phyloP scores from a whole-genome alignment of 2,329 filamentous ascomycete genomes.

The Aureobasidium subglaciale region DNA sequence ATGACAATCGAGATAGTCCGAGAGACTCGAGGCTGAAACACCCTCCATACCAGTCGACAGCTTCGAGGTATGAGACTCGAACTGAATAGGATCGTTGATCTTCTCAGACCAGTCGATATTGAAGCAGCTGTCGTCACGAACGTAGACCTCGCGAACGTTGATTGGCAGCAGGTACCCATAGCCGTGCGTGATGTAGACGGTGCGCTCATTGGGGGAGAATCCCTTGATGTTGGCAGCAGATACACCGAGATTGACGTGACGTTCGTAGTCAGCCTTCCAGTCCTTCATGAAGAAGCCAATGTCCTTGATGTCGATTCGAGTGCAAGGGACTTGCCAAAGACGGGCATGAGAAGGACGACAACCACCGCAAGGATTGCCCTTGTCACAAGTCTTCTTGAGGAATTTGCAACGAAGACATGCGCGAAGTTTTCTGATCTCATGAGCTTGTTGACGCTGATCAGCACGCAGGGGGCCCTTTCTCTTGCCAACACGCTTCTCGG shows the following conservation, averaged over 20 bases:
- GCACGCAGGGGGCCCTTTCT: slow-evolving; percentile 83
- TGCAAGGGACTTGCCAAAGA: slow-evolving; percentile 96
- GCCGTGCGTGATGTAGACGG: slow-evolving; percentile 91
- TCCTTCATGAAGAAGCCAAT: slow-evolving; percentile 99
- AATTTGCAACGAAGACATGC: slow-evolving; percentile 96
- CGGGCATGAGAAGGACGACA: slow-evolving; percentile 94
- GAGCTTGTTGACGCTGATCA: slow-evolving; percentile 92
- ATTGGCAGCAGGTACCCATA: slow-evolving; percentile 91
- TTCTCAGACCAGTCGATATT: slow-evolving; percentile 90
- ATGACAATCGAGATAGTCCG: slow-evolving; percentile 91
- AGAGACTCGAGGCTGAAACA: slow-evolving; percentile 70
- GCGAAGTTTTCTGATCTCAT: slow-evolving; percentile 90
- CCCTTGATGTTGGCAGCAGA: slow-evolving; percentile 95
- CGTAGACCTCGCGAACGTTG: slow-evolving; percentile 87
- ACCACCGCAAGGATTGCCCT: slow-evolving; percentile 89
- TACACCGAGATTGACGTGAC: slow-evolving; percentile 78
- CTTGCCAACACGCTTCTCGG: slow-evolving; percentile 88
- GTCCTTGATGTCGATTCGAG: slow-evolving; percentile 96
- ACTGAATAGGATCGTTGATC: slow-evolving; percentile 66
- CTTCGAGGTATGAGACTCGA: slow-evolving; percentile 80
- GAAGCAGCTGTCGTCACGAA: slow-evolving; percentile 87
- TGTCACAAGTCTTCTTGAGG: slow-evolving; percentile 98
- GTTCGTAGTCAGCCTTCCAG: slow-evolving; percentile 95
- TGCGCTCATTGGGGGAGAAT: slow-evolving; percentile 54
- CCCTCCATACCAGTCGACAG: slow-evolving; percentile 86